Base-by-base conservation (phyloP, 768 basidiomycete species). In the Mrakia frigida region DNA sequence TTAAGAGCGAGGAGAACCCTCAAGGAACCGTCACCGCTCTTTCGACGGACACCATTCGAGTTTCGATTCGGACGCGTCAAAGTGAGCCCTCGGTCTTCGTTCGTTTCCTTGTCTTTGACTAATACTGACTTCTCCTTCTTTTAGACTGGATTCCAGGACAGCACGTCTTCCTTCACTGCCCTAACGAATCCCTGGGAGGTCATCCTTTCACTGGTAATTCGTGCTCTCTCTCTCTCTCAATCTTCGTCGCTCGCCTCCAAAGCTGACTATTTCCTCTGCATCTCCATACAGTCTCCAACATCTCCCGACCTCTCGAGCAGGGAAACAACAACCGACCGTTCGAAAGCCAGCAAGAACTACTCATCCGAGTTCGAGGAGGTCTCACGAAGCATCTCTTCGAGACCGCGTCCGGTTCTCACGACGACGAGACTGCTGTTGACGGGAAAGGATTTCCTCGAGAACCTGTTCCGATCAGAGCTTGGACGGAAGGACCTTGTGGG, bases 401-500 rank as follows among this genome's bases (percentile, higher is more conserved):
- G 56, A 67, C 69, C 18, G 77, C 73, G 16, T 16, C 10, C 2
- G 61, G 50, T 10, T 35, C 68, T 23, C 71, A 35, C 16, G 73
- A 74, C 41, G 59, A 71, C 41, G 77, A 78, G 63, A 65, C 67
- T 0, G 59, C 33, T 6, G 59, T 65, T 1, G 61, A 75, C 23
- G 74, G 73, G 18, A 35, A 25, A 31, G 70, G 60, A 0, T 31
- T 33, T n/a, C 73, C 33, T 25, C 69, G 69, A 35, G 46, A 35
- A 33, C 56, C 74, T 14, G 77, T 78, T 5, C 77, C 77, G 10
- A 71, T 78, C 5, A 61, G 60, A 31, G 77, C 77, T 10, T 78
- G 77, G 74, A 78, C 77, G 6, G 77, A 78, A 46, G 77, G 77
- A 67, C 77, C 77, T 21, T 78, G 77, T 78, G 41, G 23, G 77